These are phyloP conservation scores for Flaveria bidentis DNA, from an alignment of 129 eudicot genomes.

Conservation along the genomic window DNA sequence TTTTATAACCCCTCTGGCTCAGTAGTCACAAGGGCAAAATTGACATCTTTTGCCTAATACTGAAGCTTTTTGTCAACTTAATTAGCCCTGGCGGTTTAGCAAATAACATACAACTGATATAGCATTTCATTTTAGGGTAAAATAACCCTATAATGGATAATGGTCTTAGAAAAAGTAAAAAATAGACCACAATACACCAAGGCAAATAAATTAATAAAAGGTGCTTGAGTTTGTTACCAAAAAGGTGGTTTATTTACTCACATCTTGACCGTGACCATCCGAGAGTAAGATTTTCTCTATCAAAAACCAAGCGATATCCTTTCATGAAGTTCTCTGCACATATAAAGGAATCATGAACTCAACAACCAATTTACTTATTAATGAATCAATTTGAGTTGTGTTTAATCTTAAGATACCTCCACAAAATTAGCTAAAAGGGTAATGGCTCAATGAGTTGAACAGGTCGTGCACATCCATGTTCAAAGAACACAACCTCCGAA, in stretches of 20 bases:
- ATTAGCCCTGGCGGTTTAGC: background rate
- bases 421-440: background rate
- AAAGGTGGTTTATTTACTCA: slow-evolving; percentile 48
- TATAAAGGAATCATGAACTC: slow-evolving; percentile 2
- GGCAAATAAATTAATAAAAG: background rate
- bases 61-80: background rate
- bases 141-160: background rate
- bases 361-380: background rate
- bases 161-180: slow-evolving; percentile 5
- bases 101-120: background rate
- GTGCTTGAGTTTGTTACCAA: background rate
- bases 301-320: slow-evolving; percentile 90
- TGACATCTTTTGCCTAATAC: background rate
- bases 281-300: slow-evolving; percentile 77
- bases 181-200: slow-evolving; percentile 7
- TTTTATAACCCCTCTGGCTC: background rate
- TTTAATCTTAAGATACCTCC: background rate
- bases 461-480: background rate
- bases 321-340: slow-evolving; percentile 95
- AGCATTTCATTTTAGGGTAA: background rate
- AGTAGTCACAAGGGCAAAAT: background rate
- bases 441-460: background rate
- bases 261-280: slow-evolving; percentile 96
- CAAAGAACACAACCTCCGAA: slow-evolving; percentile 1
- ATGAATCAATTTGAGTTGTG: background rate